Evolutionary conservation across 495 filamentous ascomycete genomes (phyloP), one percentile per base, ranked within the genome.

Genomic region (Hypoxylon crocopeplum): DNA sequence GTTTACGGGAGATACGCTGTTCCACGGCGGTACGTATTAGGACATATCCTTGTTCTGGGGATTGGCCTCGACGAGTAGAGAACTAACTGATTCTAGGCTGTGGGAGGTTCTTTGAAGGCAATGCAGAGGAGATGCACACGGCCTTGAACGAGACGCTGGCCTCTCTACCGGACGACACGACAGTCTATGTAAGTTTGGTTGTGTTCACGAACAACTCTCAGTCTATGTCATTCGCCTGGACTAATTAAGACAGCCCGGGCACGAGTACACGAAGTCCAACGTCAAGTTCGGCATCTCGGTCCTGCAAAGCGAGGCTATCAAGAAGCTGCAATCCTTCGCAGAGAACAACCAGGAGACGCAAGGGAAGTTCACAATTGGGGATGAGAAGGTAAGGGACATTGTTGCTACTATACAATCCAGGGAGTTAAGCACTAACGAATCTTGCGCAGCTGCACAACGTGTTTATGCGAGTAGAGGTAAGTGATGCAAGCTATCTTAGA

Each of bases 61-160:
- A 22, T 8, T 5, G 2, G 56, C 3, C 13, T n/a, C 1, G 32
- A 32, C 4, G 32, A 2, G 27, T 25, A 16, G 1, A 8, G 15
- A 25, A 16, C 57, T 63, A 5, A 70, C 4, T 2, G 16, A 10
- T 36, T 27, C 1, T 54, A 93, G 92, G 93, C 19, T 98, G 94
- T 69, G 94, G 94, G n/a, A 86, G 87, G 36, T 98, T 98, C 79
- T 98, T 98, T 66, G 94, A 98, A 74, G 94, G 94, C 7, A 93
- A 83, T 32, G 86, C 91, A 1, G 81, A 81, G 49, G 89, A 98
- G 79, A 96, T 98, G 95, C 82, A 98, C 77, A 87, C 83, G 51
- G 93, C 94, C 1, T 69, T 98, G 62, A 98, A 98, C 68, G 83
- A 90, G 74, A 92, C 85, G 1, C 81, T 98, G 32, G 91, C 84